Evolutionary conservation across 2,329 filamentous ascomycete genomes (phyloP).

Genomic region (Lanzia echinophila): DNA sequence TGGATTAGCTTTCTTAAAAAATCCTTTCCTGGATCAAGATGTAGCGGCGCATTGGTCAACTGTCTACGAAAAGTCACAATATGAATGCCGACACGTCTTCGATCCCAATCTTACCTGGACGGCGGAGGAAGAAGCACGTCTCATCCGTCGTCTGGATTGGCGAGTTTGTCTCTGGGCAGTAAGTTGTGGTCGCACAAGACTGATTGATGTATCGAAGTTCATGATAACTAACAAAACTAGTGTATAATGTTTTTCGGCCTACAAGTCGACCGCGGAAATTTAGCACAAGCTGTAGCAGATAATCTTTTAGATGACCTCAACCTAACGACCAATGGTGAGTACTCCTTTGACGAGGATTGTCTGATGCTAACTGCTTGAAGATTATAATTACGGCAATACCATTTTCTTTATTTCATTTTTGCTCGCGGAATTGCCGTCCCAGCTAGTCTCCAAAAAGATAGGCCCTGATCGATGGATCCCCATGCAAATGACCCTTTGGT

Average conservation of each 20-base stretch:
- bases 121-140: constrained; percentile 21
- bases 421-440: constrained; percentile 42
- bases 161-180: constrained; percentile 22
- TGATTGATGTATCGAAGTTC: too few relatives aligned
- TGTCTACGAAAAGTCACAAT: constrained; percentile 24
- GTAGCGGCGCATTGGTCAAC: constrained; percentile 17
- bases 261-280: constrained; percentile 54
- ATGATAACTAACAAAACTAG: too few relatives aligned
- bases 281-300: constrained; percentile 51
- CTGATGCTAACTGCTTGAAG: constrained; percentile 2
- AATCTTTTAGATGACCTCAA: constrained; percentile 49
- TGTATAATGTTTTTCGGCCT: constrained; percentile 57
- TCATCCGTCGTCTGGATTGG: constrained; percentile 22
- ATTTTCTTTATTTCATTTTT: constrained; percentile 37
- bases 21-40: constrained; percentile 24
- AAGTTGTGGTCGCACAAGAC: too few relatives aligned
- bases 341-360: neutral
- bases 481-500: constrained; percentile 45
- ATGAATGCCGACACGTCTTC: constrained; percentile 24
- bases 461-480: constrained; percentile 47
- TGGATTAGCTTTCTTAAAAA: constrained; percentile 12
- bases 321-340: constrained; percentile 37
- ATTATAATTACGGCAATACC: constrained; percentile 30
- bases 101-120: constrained; percentile 23
- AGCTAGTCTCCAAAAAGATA: constrained; percentile 41